Conservation (phyloP, 2,329 filamentous ascomycete genomes). For the Neonectria hederae region DNA sequence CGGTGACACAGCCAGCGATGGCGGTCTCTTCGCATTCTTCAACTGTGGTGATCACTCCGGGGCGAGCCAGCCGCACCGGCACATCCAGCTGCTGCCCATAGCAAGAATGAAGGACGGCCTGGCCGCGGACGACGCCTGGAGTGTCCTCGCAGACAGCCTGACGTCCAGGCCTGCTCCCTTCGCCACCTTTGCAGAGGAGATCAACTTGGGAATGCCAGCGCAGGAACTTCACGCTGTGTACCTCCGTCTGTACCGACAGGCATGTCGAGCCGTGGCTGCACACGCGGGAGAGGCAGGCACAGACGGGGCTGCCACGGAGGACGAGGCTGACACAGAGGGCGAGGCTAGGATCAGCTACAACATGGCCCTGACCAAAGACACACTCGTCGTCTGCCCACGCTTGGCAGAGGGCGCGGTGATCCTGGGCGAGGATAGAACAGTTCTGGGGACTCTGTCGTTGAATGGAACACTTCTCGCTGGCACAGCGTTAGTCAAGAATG, state of each 20-base stretch:
- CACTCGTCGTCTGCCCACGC: slow-evolving; percentile 65
- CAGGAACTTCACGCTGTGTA: slow-evolving; percentile 55
- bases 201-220: slow-evolving; percentile 47
- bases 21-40: slow-evolving; percentile 71
- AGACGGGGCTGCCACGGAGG: background rate
- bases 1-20: slow-evolving; percentile 15
- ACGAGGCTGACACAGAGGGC: slow-evolving; percentile 45
- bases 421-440: slow-evolving; percentile 40
- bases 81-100: slow-evolving; percentile 76
- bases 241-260: slow-evolving; percentile 57
- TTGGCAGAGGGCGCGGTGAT: slow-evolving; percentile 58
- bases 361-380: slow-evolving; percentile 64
- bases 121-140: slow-evolving; percentile 52
- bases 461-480: slow-evolving; percentile 73
- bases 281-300: slow-evolving; percentile 14
- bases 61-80: slow-evolving; percentile 76
- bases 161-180: slow-evolving; percentile 52
- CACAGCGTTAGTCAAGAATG: slow-evolving; percentile 69
- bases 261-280: slow-evolving; percentile 50
- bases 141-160: slow-evolving; percentile 57
- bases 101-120: slow-evolving; percentile 68
- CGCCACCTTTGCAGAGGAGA: slow-evolving; percentile 52
- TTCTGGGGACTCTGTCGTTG: slow-evolving; percentile 58
- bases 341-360: slow-evolving; percentile 70
- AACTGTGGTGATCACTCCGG: slow-evolving; percentile 76